Evolutionary conservation across 1,284 basidiomycete species (phyloP), one percentile per base, ranked within the genome.

Genomic region (Ganoderma multipileum): DNA sequence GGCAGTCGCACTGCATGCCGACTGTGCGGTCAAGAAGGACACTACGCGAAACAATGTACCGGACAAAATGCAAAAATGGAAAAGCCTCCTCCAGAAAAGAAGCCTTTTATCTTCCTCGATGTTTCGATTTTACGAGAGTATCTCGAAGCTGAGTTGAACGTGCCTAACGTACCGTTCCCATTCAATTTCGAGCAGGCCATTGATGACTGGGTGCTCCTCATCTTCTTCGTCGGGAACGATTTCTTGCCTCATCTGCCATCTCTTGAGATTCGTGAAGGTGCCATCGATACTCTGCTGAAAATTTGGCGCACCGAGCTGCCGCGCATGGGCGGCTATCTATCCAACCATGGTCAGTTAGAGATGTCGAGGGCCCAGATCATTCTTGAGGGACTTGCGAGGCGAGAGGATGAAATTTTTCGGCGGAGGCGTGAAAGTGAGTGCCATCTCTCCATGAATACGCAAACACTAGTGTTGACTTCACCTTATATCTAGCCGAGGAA

Each of bases 201-300:
- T 81, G 98, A 99, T 87, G 98, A 99, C 81, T 99, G 98, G 97
- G 95, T 99, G 76, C 91, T 99, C 79, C 87, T 99, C 77, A 99
- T 99, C 77, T 99, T 99, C 89, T 99, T 99, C 81, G 97, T 99
- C 78, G 98, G 98, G 76, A 99, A 99, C 85, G 98, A 99, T 84
- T 99, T 99, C 86, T 86, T 99, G 78, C 98, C 98, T 20, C 98
- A 99, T 83, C 85, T 99, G 70, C 98, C 98, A 28, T 95, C 93
- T 69, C 89, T 99, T 84, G 98, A 99, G 86, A 99, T 99, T 79
- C 90, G 98, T 76, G 98, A 99, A 84, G 98, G 97, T 67, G 98
- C 97, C 38, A 98, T 99, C 84, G 98, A 99, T 84, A 96, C 93
- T 64, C 84, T 99, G 69, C 84, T 99, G 77, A 92, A 89, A 80